A percentile compares a stretch with the other conserved stretches of the same genome.
Conservation (phyloP, 2,329 filamentous ascomycete genomes). For the Fusarium sarcochroum region DNA sequence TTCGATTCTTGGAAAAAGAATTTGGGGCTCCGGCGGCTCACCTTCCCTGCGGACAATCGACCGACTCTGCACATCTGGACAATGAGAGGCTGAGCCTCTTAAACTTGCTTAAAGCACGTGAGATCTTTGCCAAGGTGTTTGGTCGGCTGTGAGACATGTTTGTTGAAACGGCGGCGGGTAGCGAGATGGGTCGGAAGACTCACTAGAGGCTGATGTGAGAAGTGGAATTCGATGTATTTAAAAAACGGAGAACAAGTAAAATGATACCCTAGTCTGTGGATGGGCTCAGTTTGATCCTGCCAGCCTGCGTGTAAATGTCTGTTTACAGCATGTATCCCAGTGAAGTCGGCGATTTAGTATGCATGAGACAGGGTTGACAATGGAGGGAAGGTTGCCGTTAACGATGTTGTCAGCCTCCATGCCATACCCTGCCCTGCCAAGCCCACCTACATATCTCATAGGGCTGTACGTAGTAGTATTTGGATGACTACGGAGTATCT, state of each 20-base stretch:
- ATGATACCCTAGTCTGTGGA: slow-evolving; percentile 36
- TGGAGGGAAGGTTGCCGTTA: background rate
- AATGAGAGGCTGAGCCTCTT: slow-evolving; percentile 92
- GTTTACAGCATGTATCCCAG: background rate
- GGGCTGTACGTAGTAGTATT: no score
- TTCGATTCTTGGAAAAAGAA: slow-evolving; percentile 94
- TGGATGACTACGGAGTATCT: no score
- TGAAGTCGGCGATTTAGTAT: background rate
- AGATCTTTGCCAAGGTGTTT: slow-evolving; percentile 93
- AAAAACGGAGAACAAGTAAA: slow-evolving; percentile 21
- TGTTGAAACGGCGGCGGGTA: background rate
- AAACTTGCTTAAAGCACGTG: slow-evolving; percentile 91
- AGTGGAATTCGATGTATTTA: slow-evolving; percentile 6
- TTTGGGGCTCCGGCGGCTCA: slow-evolving; percentile 93
- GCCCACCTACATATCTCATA: no score
- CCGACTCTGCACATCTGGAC: slow-evolving; percentile 92
- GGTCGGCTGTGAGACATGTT: slow-evolving; percentile 64
- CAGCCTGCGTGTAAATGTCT: background rate
- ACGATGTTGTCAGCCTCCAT: background rate
- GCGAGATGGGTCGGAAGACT: background rate
- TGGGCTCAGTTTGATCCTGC: no score
- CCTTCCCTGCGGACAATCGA: slow-evolving; percentile 93
- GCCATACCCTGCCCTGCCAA: no score
- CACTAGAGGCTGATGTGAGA: slow-evolving; percentile 1
- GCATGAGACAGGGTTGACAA: background rate